A percentile compares a stretch with the other conserved stretches of the same genome.
These are phyloP conservation scores for Entophlyctis helioformis DNA, from an alignment of 192 early-diverging fungal species.

Conservation along the genomic window DNA sequence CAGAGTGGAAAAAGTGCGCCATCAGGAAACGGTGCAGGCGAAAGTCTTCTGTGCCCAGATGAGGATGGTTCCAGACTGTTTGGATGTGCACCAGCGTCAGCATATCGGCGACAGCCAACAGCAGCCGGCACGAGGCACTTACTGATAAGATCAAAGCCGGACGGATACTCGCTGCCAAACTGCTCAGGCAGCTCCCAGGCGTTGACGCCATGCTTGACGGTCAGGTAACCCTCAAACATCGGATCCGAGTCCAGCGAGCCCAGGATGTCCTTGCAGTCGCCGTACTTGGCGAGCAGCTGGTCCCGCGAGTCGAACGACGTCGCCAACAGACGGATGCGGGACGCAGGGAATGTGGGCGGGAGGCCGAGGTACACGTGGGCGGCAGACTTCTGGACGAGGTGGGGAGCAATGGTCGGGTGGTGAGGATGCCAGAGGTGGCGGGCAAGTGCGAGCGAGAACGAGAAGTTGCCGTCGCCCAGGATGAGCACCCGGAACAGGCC, in stretches of 20 bases:
- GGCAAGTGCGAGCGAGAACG: constrained; percentile 34
- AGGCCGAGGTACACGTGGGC: constrained; percentile 9
- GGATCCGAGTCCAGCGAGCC: constrained; percentile 5
- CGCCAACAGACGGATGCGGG: constrained; percentile 15
- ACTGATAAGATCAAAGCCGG: constrained; percentile 10
- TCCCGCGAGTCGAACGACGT: constrained; percentile 33
- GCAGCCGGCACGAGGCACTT: not conserved
- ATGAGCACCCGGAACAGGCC: constrained; percentile 12
- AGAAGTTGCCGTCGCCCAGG: constrained; percentile 33
- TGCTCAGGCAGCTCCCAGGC: constrained; percentile 35
- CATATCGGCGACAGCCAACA: no score
- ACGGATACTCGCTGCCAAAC: constrained; percentile 8
- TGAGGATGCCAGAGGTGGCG: constrained; percentile 16
- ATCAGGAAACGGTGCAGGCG: constrained; percentile 43
- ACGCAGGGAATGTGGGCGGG: not conserved
- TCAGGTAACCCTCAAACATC: not conserved
- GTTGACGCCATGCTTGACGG: constrained; percentile 34
- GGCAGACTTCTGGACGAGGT: not conserved
- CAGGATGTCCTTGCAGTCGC: constrained; percentile 24
- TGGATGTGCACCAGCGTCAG: no score
- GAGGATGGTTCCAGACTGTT: constrained; percentile 45
- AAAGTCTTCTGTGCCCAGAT: constrained; percentile 48
- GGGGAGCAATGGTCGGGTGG: not conserved
- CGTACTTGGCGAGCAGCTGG: constrained; percentile 33
- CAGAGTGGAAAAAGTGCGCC: constrained; percentile 40